A percentile compares a stretch with the other conserved stretches of the same genome.
Evolutionary conservation across 129 eudicot species (phyloP).

Genomic region (Flaveria ramosissima): DNA sequence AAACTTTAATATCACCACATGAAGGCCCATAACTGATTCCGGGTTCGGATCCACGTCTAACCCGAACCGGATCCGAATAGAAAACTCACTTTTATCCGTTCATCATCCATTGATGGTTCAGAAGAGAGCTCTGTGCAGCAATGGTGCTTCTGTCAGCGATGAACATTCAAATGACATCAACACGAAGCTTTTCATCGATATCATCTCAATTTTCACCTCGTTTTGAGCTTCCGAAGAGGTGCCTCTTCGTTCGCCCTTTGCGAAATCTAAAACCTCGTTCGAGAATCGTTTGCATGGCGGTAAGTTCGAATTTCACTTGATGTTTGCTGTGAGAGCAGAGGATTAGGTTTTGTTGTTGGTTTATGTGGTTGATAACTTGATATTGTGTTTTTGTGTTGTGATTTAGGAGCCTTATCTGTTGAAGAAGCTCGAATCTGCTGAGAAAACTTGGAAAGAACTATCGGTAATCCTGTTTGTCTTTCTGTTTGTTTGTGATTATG

Average conservation of each 20-base stretch:
- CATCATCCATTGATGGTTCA: slow-evolving; percentile 21
- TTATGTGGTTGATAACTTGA: slow-evolving; percentile 3
- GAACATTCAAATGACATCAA: slow-evolving; percentile 42
- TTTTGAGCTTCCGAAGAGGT: slow-evolving; percentile 25
- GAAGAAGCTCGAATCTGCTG: slow-evolving; percentile 89
- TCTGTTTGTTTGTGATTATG: not conserved
- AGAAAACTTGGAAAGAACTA: slow-evolving; percentile 90
- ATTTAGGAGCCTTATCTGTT: slow-evolving; percentile 89
- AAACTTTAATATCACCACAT: no score
- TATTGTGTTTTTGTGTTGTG: slow-evolving; percentile 19
- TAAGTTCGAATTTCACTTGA: slow-evolving; percentile 32
- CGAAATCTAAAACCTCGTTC: slow-evolving; percentile 24
- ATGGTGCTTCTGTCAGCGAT: slow-evolving; percentile 38
- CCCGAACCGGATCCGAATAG: slow-evolving; percentile 16
- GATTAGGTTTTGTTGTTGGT: not conserved
- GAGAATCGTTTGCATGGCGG: slow-evolving; percentile 79
- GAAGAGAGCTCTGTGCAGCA: not conserved
- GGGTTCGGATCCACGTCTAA: slow-evolving; percentile 1
- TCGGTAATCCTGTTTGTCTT: slow-evolving; percentile 49
- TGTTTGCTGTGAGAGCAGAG: not conserved
- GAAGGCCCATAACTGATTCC: not conserved
- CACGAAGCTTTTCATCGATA: slow-evolving; percentile 42
- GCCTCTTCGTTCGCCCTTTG: slow-evolving; percentile 24
- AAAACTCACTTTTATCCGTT: slow-evolving; percentile 27
- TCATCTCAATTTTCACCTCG: slow-evolving; percentile 44